phyloP scores from a whole-genome alignment of 805 yeast genomes.

The Candida berthetii region DNA sequence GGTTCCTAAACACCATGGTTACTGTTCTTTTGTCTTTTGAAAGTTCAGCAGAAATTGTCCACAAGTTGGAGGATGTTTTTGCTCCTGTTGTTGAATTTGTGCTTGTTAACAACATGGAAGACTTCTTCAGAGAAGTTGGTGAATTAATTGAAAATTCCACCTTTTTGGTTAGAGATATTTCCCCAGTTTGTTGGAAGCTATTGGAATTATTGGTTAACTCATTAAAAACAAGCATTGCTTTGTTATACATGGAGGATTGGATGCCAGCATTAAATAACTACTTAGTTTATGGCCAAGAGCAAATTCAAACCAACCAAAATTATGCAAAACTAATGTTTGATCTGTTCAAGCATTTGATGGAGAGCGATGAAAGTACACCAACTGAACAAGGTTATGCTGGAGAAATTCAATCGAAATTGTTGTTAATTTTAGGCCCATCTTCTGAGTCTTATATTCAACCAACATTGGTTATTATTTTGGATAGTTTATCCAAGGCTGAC shows the following conservation, averaged over 20 bases:
- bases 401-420: constrained; percentile 58
- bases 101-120: constrained; percentile 58
- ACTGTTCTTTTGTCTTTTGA: constrained; percentile 82
- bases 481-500: constrained; percentile 25
- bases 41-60: constrained; percentile 63
- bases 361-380: constrained; percentile 41
- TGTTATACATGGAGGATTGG: constrained; percentile 70
- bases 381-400: constrained; percentile 54
- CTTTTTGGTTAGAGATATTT: constrained; percentile 49
- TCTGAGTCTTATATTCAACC: constrained; percentile 38
- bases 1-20: constrained; percentile 74
- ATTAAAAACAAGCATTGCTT: constrained; percentile 42
- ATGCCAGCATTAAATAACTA: constrained; percentile 70
- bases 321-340: constrained; percentile 43
- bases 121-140: constrained; percentile 70
- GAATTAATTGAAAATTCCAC: constrained; percentile 71
- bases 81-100: constrained; percentile 67
- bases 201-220: constrained; percentile 43
- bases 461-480: constrained; percentile 34
- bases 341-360: constrained; percentile 37
- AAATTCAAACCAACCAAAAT: constrained; percentile 38
- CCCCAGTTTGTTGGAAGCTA: constrained; percentile 71
- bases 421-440: constrained; percentile 47
- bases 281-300: constrained; percentile 52
- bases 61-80: constrained; percentile 57